These are phyloP conservation scores for Micromonas commoda DNA, from an alignment of 139 green algal species.

Conservation along the genomic window DNA sequence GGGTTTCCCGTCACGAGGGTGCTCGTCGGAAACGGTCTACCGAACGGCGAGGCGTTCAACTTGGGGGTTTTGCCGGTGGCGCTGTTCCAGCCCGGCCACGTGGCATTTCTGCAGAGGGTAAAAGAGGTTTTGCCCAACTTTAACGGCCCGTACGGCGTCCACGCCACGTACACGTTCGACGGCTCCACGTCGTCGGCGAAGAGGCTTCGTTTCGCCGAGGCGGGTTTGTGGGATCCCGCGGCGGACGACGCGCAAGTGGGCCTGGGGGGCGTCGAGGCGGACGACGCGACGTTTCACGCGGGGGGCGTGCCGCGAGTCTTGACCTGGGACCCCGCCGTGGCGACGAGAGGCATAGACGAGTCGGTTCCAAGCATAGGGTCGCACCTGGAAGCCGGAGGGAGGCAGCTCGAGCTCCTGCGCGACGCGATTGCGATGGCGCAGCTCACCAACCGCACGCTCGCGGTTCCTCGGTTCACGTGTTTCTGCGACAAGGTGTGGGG, in stretches of 20 bases:
- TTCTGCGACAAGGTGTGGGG: constrained; percentile 34
- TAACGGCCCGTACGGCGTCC: constrained; percentile 20
- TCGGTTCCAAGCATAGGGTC: neutral
- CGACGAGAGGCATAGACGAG: neutral
- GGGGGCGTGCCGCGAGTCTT: neutral
- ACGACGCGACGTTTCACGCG: constrained; percentile 2
- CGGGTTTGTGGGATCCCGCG: neutral
- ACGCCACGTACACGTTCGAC: constrained; percentile 29
- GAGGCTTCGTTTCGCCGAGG: neutral
- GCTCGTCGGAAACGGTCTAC: too few species aligned
- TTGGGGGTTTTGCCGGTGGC: constrained; percentile 76
- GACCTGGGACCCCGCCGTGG: neutral
- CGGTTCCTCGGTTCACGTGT: constrained; percentile 48
- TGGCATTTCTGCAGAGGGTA: constrained; percentile 71
- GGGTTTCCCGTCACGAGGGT: too few species aligned
- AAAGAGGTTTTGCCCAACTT: too few species aligned
- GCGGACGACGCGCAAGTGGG: too few species aligned
- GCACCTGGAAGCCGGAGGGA: constrained; percentile 1
- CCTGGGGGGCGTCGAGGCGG: too few species aligned
- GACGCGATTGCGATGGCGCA: constrained; percentile 36
- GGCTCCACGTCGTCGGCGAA: neutral
- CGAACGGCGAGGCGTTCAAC: constrained; percentile 39
- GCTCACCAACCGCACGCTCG: constrained; percentile 46
- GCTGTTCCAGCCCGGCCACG: constrained; percentile 75
- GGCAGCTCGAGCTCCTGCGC: neutral